Evolutionary conservation across 768 basidiomycete species (phyloP).

Genomic region (Amanita pseudoporphyria): DNA sequence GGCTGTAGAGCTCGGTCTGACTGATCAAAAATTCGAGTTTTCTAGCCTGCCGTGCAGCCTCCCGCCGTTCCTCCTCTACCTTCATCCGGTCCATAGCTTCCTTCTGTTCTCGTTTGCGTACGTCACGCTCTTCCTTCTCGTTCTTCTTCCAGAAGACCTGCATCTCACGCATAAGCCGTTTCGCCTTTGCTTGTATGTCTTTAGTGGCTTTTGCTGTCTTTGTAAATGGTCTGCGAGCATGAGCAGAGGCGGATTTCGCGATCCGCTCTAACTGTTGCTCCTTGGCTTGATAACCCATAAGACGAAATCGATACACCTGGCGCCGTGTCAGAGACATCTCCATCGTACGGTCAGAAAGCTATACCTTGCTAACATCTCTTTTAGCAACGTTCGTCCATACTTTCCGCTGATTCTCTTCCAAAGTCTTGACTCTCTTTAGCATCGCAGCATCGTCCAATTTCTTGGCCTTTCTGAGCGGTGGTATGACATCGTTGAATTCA

Average conservation of each 20-base stretch:
- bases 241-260: slow-evolving; percentile 62
- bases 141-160: slow-evolving; percentile 97
- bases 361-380: slow-evolving; percentile 76
- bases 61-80: slow-evolving; percentile 87
- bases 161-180: slow-evolving; percentile 91
- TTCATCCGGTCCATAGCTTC: slow-evolving; percentile 84
- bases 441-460: slow-evolving; percentile 65
- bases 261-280: slow-evolving; percentile 68
- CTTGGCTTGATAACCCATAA: slow-evolving; percentile 54
- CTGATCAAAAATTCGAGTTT: slow-evolving; percentile 98
- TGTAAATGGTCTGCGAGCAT: slow-evolving; percentile 67
- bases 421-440: slow-evolving; percentile 61
- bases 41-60: slow-evolving; percentile 86
- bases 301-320: slow-evolving; percentile 76
- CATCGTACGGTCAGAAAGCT: slow-evolving; percentile 2
- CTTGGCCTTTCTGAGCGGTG: slow-evolving; percentile 66
- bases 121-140: slow-evolving; percentile 91
- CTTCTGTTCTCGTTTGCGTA: slow-evolving; percentile 89
- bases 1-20: slow-evolving; percentile 96
- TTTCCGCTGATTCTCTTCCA: slow-evolving; percentile 81
- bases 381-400: slow-evolving; percentile 87
- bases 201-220: slow-evolving; percentile 72
- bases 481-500: slow-evolving; percentile 61
- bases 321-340: slow-evolving; percentile 4
- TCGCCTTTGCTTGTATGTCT: slow-evolving; percentile 77